phyloP scores from a whole-genome alignment of 2,329 filamentous ascomycete genomes.

The Cladosporium sp. region DNA sequence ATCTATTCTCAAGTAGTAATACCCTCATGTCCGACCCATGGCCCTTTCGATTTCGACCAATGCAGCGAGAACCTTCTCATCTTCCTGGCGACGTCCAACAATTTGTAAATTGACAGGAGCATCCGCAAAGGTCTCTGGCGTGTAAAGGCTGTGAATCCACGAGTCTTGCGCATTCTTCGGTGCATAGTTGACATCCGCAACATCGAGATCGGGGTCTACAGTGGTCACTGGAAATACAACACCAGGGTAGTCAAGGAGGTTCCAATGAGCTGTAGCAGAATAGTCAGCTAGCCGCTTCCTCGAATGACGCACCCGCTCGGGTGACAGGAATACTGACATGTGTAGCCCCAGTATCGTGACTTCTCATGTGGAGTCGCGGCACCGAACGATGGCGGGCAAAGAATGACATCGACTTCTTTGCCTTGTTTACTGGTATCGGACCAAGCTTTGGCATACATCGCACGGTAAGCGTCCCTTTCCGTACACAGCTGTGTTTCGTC shows the following conservation, averaged over 20 bases:
- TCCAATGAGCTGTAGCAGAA: conserved; percentile 57
- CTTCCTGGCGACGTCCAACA: conserved; percentile 54
- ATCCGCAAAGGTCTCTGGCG: conserved; percentile 48
- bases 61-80: conserved; percentile 52
- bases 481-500: conserved; percentile 3
- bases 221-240: conserved; percentile 55
- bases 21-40: not conserved
- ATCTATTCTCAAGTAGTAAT: not conserved
- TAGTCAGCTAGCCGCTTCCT: not conserved
- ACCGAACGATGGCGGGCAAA: conserved; percentile 60
- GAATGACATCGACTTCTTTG: conserved; percentile 57
- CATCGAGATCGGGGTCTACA: conserved; percentile 24
- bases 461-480: conserved; percentile 6
- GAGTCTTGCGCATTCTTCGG: conserved; percentile 9
- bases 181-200: conserved; percentile 7
- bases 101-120: conserved; percentile 56
- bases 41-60: conserved; percentile 48
- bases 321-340: conserved; percentile 31
- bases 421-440: conserved; percentile 5
- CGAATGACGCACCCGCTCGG: not conserved
- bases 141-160: conserved; percentile 57
- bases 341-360: conserved; percentile 65
- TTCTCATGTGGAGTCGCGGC: conserved; percentile 54
- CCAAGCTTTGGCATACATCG: conserved; percentile 18
- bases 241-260: conserved; percentile 61